Percentiles rank a stretch among this genome's conserved stretches.
Conservation (phyloP, 306 rosid genomes). For the cucumber (Cucumis sativus) region Cucumber_9930_V3 NC_026660.2:29101501-29102000, state of each 20-base stretch:
- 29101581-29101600: background rate
- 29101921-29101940: background rate
- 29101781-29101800: background rate
- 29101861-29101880: background rate
- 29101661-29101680: background rate
- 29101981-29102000: background rate
- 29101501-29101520: conserved; percentile 8
- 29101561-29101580: background rate
- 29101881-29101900: background rate
- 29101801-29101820: background rate
- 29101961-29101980: background rate
- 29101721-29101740: background rate
- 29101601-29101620: background rate
- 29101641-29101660: background rate
- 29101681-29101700: background rate
- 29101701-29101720: background rate
- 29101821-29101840: background rate
- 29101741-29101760: background rate
- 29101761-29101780: background rate
- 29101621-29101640: background rate
- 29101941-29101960: background rate
- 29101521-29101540: background rate
- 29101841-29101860: background rate
- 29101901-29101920: background rate
- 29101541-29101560: background rate